Conservation (phyloP, 768 basidiomycete species). For the Suillus cothurnatus region DNA sequence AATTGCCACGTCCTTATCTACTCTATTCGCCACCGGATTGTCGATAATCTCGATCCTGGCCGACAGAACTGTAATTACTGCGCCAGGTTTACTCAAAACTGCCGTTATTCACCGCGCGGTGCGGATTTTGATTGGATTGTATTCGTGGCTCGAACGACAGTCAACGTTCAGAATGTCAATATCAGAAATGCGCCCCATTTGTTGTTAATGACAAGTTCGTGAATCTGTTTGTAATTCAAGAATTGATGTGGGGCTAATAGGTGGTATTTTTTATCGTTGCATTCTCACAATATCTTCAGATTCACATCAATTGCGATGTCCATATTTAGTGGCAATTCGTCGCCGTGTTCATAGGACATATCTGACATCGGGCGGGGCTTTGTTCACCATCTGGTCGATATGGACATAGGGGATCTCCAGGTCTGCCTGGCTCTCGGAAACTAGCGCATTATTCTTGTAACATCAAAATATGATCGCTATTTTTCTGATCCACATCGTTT, state of each 20-base stretch:
- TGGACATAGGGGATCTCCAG: neutral
- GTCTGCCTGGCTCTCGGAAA: neutral
- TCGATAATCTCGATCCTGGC: neutral
- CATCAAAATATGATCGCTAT: neutral
- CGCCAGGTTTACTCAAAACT: neutral
- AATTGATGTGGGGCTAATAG: neutral
- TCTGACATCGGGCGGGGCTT: neutral
- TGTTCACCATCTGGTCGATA: too few relatives aligned
- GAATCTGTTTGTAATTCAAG: neutral
- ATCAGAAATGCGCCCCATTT: too few relatives aligned
- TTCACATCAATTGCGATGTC: neutral
- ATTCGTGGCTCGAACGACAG: neutral
- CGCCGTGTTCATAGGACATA: neutral
- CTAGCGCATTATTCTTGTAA: neutral
- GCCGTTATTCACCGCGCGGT: neutral
- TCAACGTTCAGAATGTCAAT: neutral
- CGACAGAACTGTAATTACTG: neutral
- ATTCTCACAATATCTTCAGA: neutral
- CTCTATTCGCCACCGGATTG: neutral
- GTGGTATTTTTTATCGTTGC: neutral
- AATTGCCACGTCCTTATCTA: neutral
- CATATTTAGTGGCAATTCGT: neutral
- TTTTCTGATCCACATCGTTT: neutral
- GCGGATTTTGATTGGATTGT: neutral
- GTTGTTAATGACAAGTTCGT: neutral